Conservation (phyloP, 768 basidiomycete genomes). For the Kwoniella bestiolae region DNA sequence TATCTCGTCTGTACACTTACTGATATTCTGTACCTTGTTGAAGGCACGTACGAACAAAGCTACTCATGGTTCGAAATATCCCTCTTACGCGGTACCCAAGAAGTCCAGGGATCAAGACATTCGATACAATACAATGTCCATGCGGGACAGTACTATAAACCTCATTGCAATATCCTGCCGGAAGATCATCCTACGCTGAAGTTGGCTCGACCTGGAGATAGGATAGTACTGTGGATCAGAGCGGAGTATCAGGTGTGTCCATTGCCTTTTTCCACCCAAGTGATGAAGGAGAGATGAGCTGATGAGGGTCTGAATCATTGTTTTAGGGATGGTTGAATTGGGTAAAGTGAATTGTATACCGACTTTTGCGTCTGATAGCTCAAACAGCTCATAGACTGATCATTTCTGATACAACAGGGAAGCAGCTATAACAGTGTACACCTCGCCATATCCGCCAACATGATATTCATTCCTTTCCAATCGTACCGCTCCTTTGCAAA, state of each 20-base stretch:
- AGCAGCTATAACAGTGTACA: conserved; percentile 36
- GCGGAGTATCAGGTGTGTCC: conserved; percentile 47
- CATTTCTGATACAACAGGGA: conserved; percentile 17
- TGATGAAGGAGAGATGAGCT: neutral
- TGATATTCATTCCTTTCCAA: too few species aligned
- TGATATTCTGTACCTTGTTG: neutral
- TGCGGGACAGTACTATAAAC: conserved; percentile 50
- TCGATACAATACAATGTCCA: conserved; percentile 48
- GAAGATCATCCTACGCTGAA: conserved; percentile 27
- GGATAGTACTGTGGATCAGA: conserved; percentile 45
- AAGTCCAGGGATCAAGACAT: conserved; percentile 37
- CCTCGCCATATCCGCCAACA: conserved; percentile 33
- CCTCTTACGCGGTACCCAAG: conserved; percentile 35
- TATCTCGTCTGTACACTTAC: neutral
- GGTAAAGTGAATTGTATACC: conserved; percentile 35
- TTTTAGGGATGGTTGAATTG: conserved; percentile 41
- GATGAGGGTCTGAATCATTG: neutral
- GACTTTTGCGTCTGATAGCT: neutral
- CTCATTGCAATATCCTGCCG: conserved; percentile 28
- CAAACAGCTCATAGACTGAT: neutral
- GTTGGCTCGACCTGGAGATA: conserved; percentile 38
- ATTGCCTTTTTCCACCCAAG: neutral
- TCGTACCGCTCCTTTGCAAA: too few species aligned
- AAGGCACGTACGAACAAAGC: conserved; percentile 48
- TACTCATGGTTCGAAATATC: conserved; percentile 53